These are phyloP conservation scores for Lachancea thermotolerans DNA, from an alignment of 805 yeast species.

Conservation along the genomic window DNA sequence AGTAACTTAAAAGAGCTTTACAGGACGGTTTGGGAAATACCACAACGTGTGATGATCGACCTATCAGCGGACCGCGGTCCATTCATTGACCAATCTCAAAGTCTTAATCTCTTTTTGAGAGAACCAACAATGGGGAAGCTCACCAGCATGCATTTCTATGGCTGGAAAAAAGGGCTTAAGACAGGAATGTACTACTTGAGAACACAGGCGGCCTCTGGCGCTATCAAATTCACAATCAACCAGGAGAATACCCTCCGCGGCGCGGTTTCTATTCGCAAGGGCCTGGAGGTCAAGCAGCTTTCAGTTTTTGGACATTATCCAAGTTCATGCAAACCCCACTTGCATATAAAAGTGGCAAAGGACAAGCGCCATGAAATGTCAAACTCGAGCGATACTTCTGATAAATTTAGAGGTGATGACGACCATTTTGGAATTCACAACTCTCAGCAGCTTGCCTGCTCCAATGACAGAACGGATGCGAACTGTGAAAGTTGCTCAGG, in stretches of 20 bases:
- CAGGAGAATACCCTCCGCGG: constrained; percentile 48
- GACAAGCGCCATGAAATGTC: background rate
- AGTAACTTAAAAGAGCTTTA: constrained; percentile 64
- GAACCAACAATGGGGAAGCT: constrained; percentile 92
- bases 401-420: constrained; percentile 25
- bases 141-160: constrained; percentile 94
- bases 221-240: constrained; percentile 82
- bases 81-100: constrained; percentile 87
- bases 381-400: background rate
- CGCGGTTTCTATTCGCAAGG: constrained; percentile 28
- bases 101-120: constrained; percentile 76
- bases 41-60: constrained; percentile 76
- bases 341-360: background rate
- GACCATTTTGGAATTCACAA: constrained; percentile 74
- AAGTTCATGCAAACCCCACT: constrained; percentile 11
- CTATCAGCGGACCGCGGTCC: constrained; percentile 79
- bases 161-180: constrained; percentile 94
- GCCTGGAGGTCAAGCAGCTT: constrained; percentile 5
- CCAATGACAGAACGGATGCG: constrained; percentile 85
- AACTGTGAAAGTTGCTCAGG: constrained; percentile 95
- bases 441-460: constrained; percentile 86
- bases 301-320: constrained; percentile 14
- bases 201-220: constrained; percentile 94
- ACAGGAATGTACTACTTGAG: constrained; percentile 96
- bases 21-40: constrained; percentile 93